Percentiles rank a stretch among this genome's conserved stretches.
Conservation (phyloP, 2,329 filamentous ascomycete species). For the Stagonosporopsis chrysanthemi region DNA sequence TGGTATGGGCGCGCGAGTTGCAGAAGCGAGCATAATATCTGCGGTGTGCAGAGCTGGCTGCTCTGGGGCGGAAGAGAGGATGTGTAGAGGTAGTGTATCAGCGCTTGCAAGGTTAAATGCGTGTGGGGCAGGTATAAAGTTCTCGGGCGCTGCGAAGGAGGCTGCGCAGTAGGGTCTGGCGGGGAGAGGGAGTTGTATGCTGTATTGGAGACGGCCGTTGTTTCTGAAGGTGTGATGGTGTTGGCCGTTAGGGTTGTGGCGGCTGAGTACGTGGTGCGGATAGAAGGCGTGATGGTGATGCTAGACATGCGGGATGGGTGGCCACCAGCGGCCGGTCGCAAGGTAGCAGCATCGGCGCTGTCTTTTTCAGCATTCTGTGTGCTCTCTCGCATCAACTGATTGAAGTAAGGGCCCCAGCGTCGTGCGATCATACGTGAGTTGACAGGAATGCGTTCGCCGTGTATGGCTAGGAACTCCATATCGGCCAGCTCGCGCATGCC, state of each 20-base stretch:
- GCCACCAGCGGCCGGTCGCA: conserved; percentile 67
- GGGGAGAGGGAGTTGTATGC: conserved; percentile 56
- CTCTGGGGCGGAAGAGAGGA: conserved; percentile 80
- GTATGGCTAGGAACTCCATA: conserved; percentile 94
- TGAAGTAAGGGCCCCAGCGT: conserved; percentile 95
- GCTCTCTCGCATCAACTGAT: conserved; percentile 85
- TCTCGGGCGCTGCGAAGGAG: conserved; percentile 74
- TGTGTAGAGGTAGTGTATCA: conserved; percentile 93
- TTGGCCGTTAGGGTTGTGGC: conserved; percentile 54
- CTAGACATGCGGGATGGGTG: conserved; percentile 76
- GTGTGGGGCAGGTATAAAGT: conserved; percentile 95
- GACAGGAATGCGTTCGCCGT: conserved; percentile 89
- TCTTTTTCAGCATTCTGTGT: conserved; percentile 65
- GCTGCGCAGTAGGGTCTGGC: conserved; percentile 61
- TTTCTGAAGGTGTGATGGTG: conserved; percentile 47
- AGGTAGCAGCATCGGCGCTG: conserved; percentile 73
- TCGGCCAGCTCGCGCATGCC: conserved; percentile 85
- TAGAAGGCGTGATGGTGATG: conserved; percentile 80
- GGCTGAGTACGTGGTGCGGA: conserved; percentile 58
- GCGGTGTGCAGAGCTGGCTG: conserved; percentile 85
- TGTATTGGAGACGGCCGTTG: conserved; percentile 50
- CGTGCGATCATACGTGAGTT: conserved; percentile 89
- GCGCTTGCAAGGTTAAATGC: conserved; percentile 83
- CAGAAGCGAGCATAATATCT: conserved; percentile 92
- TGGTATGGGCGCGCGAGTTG: conserved; percentile 94